Conservation (phyloP, 495 filamentous ascomycete genomes). For the Chaetomidium leptoderma region DNA sequence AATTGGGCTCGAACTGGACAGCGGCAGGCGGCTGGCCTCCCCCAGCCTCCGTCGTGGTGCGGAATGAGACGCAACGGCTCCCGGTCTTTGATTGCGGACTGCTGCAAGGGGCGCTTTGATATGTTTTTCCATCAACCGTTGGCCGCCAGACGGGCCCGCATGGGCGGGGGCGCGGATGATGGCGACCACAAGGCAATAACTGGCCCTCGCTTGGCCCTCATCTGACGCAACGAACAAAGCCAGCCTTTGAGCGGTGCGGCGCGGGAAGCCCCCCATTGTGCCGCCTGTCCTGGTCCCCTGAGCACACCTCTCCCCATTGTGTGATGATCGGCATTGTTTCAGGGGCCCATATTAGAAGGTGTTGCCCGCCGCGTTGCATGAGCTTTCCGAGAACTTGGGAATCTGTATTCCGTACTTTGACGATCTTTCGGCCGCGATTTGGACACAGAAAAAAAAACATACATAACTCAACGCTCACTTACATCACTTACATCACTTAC, state of each 20-base stretch:
- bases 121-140: conserved; percentile 13
- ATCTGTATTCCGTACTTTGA: background rate
- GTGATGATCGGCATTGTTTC: background rate
- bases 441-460: background rate
- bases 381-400: background rate
- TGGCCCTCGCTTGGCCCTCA: background rate
- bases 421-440: background rate
- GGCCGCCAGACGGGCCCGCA: conserved; percentile 9
- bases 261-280: background rate
- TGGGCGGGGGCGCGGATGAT: background rate
- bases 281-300: background rate
- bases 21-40: too few relatives aligned
- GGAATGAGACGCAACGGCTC: conserved; percentile 13
- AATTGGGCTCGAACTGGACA: background rate
- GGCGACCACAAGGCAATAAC: background rate
- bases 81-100: conserved; percentile 10
- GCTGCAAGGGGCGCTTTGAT: conserved; percentile 5
- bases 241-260: conserved; percentile 1
- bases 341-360: background rate
- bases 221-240: conserved; percentile 1
- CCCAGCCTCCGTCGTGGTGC: conserved; percentile 1
- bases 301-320: background rate
- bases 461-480: background rate
- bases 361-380: background rate
- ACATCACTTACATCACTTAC: background rate